Conservation (phyloP, 768 basidiomycete genomes). For the Russula sp. region DNA sequence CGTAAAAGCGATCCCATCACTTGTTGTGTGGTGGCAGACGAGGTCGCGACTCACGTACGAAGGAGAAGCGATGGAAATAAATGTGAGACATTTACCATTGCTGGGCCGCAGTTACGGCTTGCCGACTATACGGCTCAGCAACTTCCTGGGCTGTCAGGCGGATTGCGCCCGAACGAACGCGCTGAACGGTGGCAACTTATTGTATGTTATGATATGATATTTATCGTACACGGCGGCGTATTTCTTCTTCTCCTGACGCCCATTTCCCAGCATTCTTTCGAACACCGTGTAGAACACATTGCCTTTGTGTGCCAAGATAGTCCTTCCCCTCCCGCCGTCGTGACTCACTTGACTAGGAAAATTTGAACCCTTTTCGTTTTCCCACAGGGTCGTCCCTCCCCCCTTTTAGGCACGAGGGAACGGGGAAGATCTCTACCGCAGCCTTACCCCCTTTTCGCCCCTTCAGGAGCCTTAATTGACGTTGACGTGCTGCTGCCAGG, state of each 20-base stretch:
- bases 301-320: slow-evolving; percentile 6
- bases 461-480: slow-evolving; percentile 21
- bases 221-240: slow-evolving; percentile 6
- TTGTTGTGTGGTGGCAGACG: not conserved
- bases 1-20: not conserved
- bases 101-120: not conserved
- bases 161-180: slow-evolving; percentile 21
- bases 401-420: slow-evolving; percentile 27
- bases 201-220: not conserved
- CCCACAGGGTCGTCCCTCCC: not conserved
- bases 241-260: slow-evolving; percentile 16
- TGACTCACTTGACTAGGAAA: slow-evolving; percentile 11
- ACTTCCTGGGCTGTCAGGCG: slow-evolving; percentile 21
- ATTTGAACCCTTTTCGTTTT: slow-evolving; percentile 3
- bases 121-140: slow-evolving; percentile 16
- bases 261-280: slow-evolving; percentile 21
- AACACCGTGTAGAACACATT: slow-evolving; percentile 23
- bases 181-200: not conserved
- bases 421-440: slow-evolving; percentile 18
- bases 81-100: slow-evolving; percentile 4
- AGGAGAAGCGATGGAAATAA: slow-evolving; percentile 1
- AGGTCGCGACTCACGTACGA: slow-evolving; percentile 2
- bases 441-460: slow-evolving; percentile 10
- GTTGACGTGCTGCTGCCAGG: slow-evolving; percentile 7
- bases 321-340: not conserved